phyloP scores from a whole-genome alignment of 768 basidiomycete species.

The Rhizopogon sp. region DNA sequence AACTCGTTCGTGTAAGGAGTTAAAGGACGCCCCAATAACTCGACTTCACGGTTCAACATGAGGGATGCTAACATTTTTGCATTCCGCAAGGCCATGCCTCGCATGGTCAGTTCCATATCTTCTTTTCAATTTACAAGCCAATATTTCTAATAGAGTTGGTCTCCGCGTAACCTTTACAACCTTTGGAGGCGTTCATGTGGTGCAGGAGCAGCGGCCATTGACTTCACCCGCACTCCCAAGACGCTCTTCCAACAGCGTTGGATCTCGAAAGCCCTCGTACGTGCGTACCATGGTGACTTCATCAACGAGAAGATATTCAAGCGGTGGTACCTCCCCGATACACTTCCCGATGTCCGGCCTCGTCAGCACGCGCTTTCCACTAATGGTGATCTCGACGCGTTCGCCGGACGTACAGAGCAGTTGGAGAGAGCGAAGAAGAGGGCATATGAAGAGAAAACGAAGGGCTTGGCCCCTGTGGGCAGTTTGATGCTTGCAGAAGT shows the following conservation, averaged over 20 bases:
- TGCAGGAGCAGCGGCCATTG: slow-evolving; percentile 35
- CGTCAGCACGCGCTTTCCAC: slow-evolving; percentile 27
- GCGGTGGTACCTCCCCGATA: slow-evolving; percentile 87
- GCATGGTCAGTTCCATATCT: slow-evolving; percentile 53
- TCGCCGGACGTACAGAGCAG: slow-evolving; percentile 47
- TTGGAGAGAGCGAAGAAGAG: slow-evolving; percentile 39
- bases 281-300: slow-evolving; percentile 94
- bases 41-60: slow-evolving; percentile 27
- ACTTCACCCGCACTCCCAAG: slow-evolving; percentile 45
- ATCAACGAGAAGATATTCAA: slow-evolving; percentile 93
- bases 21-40: neutral
- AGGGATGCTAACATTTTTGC: slow-evolving; percentile 43
- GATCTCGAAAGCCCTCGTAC: slow-evolving; percentile 77
- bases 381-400: slow-evolving; percentile 47
- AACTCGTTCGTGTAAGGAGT: neutral
- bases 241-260: slow-evolving; percentile 80
- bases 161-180: slow-evolving; percentile 83
- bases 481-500: slow-evolving; percentile 94
- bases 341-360: slow-evolving; percentile 81
- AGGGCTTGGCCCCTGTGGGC: slow-evolving; percentile 82
- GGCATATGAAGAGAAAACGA: slow-evolving; percentile 46
- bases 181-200: slow-evolving; percentile 74
- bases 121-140: neutral
- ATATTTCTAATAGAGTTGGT: slow-evolving; percentile 72
- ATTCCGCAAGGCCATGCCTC: slow-evolving; percentile 58